Percentiles rank a stretch among this genome's conserved stretches.
Evolutionary conservation across 2,329 filamentous ascomycete species (phyloP).

Genomic region (Fusarium fracticaudum): DNA sequence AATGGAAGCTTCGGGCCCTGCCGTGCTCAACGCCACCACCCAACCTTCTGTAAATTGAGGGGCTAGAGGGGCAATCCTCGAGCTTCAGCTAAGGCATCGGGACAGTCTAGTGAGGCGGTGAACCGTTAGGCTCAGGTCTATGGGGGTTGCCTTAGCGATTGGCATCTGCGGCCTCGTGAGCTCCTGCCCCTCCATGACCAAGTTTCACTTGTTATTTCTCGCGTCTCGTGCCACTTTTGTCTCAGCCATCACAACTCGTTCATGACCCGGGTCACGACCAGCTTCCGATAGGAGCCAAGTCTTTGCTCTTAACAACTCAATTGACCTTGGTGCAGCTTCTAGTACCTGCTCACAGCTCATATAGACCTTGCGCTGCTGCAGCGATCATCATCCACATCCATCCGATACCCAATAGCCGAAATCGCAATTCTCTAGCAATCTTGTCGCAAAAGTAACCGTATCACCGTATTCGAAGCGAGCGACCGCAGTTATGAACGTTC

Average conservation of each 20-base stretch:
- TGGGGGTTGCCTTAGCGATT: slow-evolving; percentile 29
- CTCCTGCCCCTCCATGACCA: slow-evolving; percentile 26
- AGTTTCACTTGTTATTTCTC: slow-evolving; percentile 17
- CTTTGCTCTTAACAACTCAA: neutral
- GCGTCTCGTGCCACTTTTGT: slow-evolving; percentile 27
- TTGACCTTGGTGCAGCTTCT: neutral
- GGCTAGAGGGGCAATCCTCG: neutral
- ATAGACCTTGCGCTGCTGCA: neutral
- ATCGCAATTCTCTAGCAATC: neutral
- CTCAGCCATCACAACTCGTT: slow-evolving; percentile 2
- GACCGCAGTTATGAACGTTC: slow-evolving; percentile 32
- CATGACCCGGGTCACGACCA: neutral
- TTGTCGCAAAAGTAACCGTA: neutral
- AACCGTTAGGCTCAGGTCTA: slow-evolving; percentile 9
- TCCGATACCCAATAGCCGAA: neutral
- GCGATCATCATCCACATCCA: neutral
- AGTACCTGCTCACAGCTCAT: neutral
- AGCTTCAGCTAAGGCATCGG: slow-evolving; percentile 3
- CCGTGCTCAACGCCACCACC: slow-evolving; percentile 2
- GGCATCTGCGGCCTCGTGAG: slow-evolving; percentile 29
- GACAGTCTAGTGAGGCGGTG: slow-evolving; percentile 19
- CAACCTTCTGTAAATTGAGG: slow-evolving; percentile 17
- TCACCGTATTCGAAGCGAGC: neutral
- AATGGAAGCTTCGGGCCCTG: slow-evolving; percentile 14
- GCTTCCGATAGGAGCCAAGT: neutral